Evolutionary conservation across 2,329 filamentous ascomycete genomes (phyloP), one percentile per base, ranked within the genome.

Genomic region (Phyllachora maydis): DNA sequence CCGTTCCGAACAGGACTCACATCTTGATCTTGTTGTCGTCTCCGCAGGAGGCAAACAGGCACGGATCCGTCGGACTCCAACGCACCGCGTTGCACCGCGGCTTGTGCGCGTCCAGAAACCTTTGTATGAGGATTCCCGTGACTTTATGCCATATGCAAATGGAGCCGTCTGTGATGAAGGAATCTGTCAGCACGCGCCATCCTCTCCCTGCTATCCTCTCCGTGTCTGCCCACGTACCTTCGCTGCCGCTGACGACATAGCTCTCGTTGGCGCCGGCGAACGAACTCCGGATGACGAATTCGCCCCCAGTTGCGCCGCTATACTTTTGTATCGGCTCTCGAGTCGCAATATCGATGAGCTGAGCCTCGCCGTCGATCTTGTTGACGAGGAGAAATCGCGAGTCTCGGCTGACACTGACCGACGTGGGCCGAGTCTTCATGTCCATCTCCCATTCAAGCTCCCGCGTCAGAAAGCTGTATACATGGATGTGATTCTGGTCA

Each of bases 61-160:
- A 66, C 1, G 79, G 70, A 39, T 93, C 67, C 8, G 53, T 59
- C 1, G 88, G 83, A 38, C 85, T 88, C 85, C 88, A 98, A 12
- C 74, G 63, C 18, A 90, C 76, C 6, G 79, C 66, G 42, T 93
- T 95, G 32, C 88, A 85, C 16, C 81, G 73, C 8, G 64, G 60
- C 5, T 55, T 52, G 36, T 95, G 85, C 0, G 71, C 83, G 16
- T 68, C 61, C 3, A 95, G 54, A n/a, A n/a, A n/a, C 22, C 65
- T 71, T 39, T 82, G 77, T 5, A 98, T 67, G 1, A 74, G 57
- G 5, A 62, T 56, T 5, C 79, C 81, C 17, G 75, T 79, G 27
- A 71, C 73, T 45, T 81, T 88, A 44, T 92, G 78, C 81, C 83
- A 95, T 30, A 98, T 78, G 42, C 81, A 74, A 19, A 95, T 63